Conservation (phyloP, 169 alveolate genomes). For the Toxoplasma gondii region DNA sequence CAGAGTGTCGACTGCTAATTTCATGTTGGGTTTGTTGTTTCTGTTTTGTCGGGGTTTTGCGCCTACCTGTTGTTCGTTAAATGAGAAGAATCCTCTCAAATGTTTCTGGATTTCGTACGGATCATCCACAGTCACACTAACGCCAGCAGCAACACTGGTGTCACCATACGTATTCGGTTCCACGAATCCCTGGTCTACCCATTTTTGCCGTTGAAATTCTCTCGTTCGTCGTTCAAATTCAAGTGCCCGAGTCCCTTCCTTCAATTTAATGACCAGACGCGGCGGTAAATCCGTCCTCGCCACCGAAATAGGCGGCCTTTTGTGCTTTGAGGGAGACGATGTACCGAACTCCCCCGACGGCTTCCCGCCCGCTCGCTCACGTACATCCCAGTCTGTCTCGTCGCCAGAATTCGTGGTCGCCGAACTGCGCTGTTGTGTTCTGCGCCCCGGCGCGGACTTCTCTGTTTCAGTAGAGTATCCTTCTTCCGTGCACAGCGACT, state of each 20-base stretch:
- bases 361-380: no score
- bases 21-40: no score
- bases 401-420: no score
- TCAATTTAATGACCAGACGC: constrained; percentile 1
- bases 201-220: constrained; percentile 5
- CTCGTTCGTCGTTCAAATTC: not conserved
- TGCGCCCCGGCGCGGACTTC: no score
- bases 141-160: not conserved
- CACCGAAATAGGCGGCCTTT: not conserved
- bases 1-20: not conserved
- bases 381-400: no score
- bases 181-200: constrained; percentile 27
- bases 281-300: not conserved
- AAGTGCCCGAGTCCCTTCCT: not conserved
- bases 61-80: constrained; percentile 25
- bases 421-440: no score
- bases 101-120: not conserved
- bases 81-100: not conserved
- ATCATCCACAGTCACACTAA: constrained; percentile 20
- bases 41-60: not conserved
- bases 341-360: not conserved
- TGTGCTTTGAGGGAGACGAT: not conserved
- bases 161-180: not conserved
- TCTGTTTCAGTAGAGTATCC: no score
- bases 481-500: not conserved